phyloP scores from a whole-genome alignment of 176 grass and related monocot genomes.

The Neostapfia colusana region DNA sequence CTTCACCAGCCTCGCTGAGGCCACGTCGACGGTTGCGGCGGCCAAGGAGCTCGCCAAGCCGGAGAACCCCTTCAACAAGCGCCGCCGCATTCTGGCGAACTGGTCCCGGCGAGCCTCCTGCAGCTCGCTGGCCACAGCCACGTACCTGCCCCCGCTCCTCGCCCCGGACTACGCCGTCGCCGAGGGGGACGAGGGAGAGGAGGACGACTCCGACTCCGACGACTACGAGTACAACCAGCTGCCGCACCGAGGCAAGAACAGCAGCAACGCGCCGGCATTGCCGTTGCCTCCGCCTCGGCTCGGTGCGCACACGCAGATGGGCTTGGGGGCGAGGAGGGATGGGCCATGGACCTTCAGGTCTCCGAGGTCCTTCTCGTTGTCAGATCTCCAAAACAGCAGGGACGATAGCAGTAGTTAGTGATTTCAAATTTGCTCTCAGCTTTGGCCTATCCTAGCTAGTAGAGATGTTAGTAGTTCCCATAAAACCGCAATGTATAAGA shows the following conservation, averaged over 20 bases:
- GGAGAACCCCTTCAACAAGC: conserved; percentile 91
- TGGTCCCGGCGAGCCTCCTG: conserved; percentile 68
- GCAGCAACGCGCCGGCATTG: conserved; percentile 47
- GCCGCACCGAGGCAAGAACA: conserved; percentile 43
- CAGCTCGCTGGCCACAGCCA: conserved; percentile 55
- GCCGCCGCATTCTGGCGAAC: conserved; percentile 59
- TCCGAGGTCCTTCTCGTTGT: conserved; percentile 63
- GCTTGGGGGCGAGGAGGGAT: conserved; percentile 21
- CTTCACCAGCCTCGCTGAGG: conserved; percentile 67
- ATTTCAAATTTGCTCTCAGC: conserved; percentile 26
- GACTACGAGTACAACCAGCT: neutral
- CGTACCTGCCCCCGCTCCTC: conserved; percentile 51
- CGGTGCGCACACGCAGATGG: conserved; percentile 9
- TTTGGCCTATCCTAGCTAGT: conserved; percentile 11
- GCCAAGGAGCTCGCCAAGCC: conserved; percentile 70
- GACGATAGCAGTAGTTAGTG: conserved; percentile 20
- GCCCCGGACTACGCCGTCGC: conserved; percentile 45
- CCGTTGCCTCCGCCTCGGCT: conserved; percentile 42
- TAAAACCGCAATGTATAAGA: conserved; percentile 36
- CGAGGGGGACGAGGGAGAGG: conserved; percentile 58
- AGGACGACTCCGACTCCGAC: conserved; percentile 34
- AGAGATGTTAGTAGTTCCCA: conserved; percentile 36
- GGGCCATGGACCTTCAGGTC: conserved; percentile 43
- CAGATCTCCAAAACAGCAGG: conserved; percentile 55
- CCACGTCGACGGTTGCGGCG: conserved; percentile 30